Evolutionary conservation across 352 stramenopile species (phyloP).

Genomic region (Saprolegnia diclina): DNA sequence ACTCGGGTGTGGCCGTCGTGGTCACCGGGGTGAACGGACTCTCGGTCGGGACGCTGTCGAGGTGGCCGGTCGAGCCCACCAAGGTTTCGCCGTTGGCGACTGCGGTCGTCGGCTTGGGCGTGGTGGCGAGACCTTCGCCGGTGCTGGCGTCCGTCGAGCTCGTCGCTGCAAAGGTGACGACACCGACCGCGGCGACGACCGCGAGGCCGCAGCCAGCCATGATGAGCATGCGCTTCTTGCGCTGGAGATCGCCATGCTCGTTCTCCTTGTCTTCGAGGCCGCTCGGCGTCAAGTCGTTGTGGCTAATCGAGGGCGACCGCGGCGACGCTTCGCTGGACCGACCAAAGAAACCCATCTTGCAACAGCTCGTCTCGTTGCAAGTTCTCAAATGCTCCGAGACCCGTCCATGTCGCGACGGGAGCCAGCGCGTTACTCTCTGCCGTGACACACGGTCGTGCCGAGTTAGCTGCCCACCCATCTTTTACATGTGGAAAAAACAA

Average conservation of each 20-base stretch:
- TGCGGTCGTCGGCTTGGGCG: neutral
- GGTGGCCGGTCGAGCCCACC: neutral
- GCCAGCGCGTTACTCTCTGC: neutral
- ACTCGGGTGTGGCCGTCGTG: neutral
- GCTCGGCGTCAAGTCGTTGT: neutral
- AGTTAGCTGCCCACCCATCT: too few relatives aligned
- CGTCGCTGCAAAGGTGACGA: neutral
- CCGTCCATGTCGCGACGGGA: neutral
- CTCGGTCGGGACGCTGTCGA: neutral
- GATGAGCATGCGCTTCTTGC: conserved; percentile 14
- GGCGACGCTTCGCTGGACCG: neutral
- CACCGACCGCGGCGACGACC: neutral
- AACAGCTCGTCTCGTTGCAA: neutral
- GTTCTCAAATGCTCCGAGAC: neutral
- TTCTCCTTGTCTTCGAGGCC: neutral
- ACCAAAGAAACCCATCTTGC: neutral
- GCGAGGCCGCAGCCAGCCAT: neutral
- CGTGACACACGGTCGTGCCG: neutral
- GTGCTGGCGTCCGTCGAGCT: neutral
- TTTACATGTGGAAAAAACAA: too few relatives aligned
- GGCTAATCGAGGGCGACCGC: neutral
- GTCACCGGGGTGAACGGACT: neutral
- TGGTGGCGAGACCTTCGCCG: neutral
- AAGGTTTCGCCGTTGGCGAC: conserved; percentile 1
- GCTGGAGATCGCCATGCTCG: neutral